These are phyloP conservation scores for Solanum hybrid DNA, from an alignment of 305 asterid genomes.

Conservation along the genomic window DNA sequence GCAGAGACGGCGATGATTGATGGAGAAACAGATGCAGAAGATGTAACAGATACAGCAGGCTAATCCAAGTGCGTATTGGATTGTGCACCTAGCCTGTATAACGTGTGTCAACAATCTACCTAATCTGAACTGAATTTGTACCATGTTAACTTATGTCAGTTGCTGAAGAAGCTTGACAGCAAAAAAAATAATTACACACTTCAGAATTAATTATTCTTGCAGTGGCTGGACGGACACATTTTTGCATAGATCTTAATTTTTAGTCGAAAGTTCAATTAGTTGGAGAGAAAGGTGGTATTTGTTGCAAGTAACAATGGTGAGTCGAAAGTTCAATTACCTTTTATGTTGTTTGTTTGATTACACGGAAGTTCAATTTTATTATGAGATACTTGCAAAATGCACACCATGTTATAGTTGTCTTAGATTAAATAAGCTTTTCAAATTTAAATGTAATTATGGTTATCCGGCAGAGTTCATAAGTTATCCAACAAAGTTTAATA, in stretches of 20 bases:
- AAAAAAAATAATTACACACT: background rate
- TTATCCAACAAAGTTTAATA: background rate
- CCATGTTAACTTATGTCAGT: background rate
- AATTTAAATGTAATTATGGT: background rate
- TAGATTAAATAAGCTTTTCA: background rate
- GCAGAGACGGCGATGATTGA: constrained; percentile 11
- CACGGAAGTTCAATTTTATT: background rate
- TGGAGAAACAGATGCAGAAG: constrained; percentile 36
- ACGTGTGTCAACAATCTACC: background rate
- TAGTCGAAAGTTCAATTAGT: background rate
- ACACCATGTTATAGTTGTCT: background rate
- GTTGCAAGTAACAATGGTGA: background rate
- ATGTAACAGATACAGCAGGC: constrained; percentile 39
- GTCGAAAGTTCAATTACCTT: too few species aligned
- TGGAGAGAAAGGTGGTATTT: background rate
- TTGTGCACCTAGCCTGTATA: background rate
- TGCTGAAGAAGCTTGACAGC: background rate
- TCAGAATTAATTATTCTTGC: background rate
- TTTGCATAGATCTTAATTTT: background rate
- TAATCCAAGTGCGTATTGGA: background rate
- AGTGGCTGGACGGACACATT: background rate
- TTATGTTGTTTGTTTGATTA: background rate
- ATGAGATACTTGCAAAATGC: background rate
- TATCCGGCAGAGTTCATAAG: background rate
- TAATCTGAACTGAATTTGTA: background rate